Evolutionary conservation across 805 yeast species (phyloP).

Genomic region (Metschnikowia peoriensis): DNA sequence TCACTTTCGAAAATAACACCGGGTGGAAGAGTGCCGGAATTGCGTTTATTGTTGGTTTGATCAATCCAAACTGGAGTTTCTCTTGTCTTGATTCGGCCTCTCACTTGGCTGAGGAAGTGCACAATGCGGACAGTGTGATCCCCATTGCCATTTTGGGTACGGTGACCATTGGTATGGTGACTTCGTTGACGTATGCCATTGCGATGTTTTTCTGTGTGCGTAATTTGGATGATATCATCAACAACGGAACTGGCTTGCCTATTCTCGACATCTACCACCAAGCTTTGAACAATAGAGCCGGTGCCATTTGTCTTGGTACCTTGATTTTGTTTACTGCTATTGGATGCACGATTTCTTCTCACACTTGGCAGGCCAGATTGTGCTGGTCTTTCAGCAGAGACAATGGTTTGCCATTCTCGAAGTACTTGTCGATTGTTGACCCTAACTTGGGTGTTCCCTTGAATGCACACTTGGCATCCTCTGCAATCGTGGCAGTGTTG

Average conservation of each 20-base stretch:
- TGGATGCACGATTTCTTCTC: conserved; percentile 40
- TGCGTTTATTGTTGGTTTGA: conserved; percentile 23
- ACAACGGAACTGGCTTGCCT: conserved; percentile 36
- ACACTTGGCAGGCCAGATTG: conserved; percentile 45
- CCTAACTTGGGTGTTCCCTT: conserved; percentile 39
- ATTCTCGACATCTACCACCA: conserved; percentile 41
- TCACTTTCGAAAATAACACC: conserved; percentile 24
- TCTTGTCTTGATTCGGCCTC: conserved; percentile 42
- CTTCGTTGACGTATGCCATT: conserved; percentile 38
- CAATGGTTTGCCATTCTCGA: conserved; percentile 43
- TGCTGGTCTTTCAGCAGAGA: conserved; percentile 46
- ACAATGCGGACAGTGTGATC: conserved; percentile 35
- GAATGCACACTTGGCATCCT: conserved; percentile 39
- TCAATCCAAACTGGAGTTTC: conserved; percentile 28
- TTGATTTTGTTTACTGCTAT: conserved; percentile 35
- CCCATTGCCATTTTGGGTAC: conserved; percentile 42
- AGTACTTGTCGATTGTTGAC: conserved; percentile 36
- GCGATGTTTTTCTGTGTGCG: conserved; percentile 40
- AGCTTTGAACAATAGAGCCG: conserved; percentile 33
- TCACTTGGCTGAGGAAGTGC: conserved; percentile 43
- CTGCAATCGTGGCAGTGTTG: conserved; percentile 32
- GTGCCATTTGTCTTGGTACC: conserved; percentile 37
- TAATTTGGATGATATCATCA: conserved; percentile 30
- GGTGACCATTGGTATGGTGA: conserved; percentile 39
- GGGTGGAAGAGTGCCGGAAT: conserved; percentile 22